Evolutionary conservation across 1,284 basidiomycete species (phyloP).

Genomic region (Cystobasidium sp.): DNA sequence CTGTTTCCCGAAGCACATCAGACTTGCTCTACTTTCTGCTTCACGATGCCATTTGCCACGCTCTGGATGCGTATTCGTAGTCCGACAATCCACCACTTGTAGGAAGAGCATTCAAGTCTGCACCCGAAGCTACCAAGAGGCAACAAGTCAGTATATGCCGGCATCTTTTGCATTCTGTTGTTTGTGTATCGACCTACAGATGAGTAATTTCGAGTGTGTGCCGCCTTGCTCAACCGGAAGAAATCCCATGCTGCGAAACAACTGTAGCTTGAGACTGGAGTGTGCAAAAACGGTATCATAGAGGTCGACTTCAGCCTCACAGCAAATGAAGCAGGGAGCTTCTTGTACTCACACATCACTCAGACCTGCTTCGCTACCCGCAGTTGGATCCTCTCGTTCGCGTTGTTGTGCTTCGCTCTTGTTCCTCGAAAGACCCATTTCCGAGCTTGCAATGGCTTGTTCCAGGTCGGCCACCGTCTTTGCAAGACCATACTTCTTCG

Average conservation of each 20-base stretch:
- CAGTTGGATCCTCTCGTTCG: constrained; percentile 71
- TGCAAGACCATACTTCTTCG: constrained; percentile 66
- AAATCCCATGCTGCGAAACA: constrained; percentile 39
- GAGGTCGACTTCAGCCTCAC: neutral
- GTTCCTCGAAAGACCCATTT: constrained; percentile 68
- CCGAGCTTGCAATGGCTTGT: constrained; percentile 66
- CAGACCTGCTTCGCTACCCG: constrained; percentile 71
- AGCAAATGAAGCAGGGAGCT: neutral
- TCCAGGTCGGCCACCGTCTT: constrained; percentile 76
- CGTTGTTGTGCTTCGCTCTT: constrained; percentile 67
- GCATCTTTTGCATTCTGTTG: neutral
- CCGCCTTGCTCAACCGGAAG: constrained; percentile 27
- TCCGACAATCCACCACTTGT: neutral
- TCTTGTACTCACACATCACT: constrained; percentile 64
- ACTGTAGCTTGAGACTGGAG: constrained; percentile 32
- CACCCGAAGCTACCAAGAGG: constrained; percentile 22
- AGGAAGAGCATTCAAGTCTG: constrained; percentile 14
- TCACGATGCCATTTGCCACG: constrained; percentile 25
- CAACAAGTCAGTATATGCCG: neutral
- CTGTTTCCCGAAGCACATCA: too few relatives aligned
- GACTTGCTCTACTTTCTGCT: neutral
- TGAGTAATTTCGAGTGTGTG: constrained; percentile 16
- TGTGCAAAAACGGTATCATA: neutral
- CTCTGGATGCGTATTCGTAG: constrained; percentile 23
- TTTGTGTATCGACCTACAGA: constrained; percentile 12